Evolutionary conservation across 768 basidiomycete species (phyloP), one percentile per base, ranked within the genome.

Genomic region (Pisolithus microcarpus): DNA sequence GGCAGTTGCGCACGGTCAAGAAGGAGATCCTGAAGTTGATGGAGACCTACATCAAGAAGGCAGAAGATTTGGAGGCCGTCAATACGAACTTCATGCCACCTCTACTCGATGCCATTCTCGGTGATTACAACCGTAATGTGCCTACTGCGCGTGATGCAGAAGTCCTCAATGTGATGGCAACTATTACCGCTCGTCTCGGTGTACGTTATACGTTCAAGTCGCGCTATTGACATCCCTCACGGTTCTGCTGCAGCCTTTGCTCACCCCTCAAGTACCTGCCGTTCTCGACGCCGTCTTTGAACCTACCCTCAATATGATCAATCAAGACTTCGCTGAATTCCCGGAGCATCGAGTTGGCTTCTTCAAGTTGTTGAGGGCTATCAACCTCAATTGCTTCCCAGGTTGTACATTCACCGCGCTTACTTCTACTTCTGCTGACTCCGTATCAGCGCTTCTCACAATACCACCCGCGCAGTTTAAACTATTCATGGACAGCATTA

Each of bases 321-420:
- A 97, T 69, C 91, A 96, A 76, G 95, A 99, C 74, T 95, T 98
- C 58, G 75, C 94, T n/a, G 96, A 98, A 70, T 99, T 80, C 73
- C 96, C 96, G 8, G 96, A 99, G 65, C 95, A 98, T 65, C 89
- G 96, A 52, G 84, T 86, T 38, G 95, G 93, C 49, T 95, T 99
- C 80, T 99, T 91, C 79, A 93, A 90, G 69, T 78, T 99, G 52
- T 75, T 99, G 42, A 84, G 93, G 51, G 85, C 91, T 4, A 94
- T 96, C 67, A 93, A 97, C 70, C 59, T 85, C 57, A 81, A 87
- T 64, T 96, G 94, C 75, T 99, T 98, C 87, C 88, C 91, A 63
- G 91, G 94, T 92, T 64, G 53, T 76, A 60, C n/a, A 44, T 19
- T 44, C 11, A 4, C 23, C n/a, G 10, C 38, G 1, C 28, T 28